phyloP scores from a whole-genome alignment of 2,329 filamentous ascomycete genomes.

The Drechslerella dactyloides region DNA sequence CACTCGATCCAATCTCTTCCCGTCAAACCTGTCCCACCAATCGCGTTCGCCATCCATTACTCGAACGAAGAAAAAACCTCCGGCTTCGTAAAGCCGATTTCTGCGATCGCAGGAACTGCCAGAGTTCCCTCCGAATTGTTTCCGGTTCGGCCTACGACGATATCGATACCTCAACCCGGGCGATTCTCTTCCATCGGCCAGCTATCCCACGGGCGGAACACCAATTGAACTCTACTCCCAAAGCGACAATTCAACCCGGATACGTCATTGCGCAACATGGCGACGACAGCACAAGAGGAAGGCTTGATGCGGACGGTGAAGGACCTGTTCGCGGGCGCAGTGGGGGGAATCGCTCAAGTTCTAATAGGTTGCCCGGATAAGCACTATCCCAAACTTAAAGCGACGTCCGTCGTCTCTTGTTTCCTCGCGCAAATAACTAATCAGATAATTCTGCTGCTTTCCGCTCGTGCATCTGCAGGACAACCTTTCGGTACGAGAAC shows the following conservation, averaged over 20 bases:
- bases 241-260: background rate
- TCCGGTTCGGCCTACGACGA: background rate
- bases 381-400: conserved; percentile 18
- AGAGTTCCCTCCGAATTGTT: background rate
- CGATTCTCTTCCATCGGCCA: background rate
- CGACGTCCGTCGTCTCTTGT: conserved; percentile 15
- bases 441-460: conserved; percentile 17
- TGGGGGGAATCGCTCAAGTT: conserved; percentile 91
- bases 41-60: no score
- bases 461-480: conserved; percentile 59
- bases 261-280: conserved; percentile 8
- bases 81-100: no score
- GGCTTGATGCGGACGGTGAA: conserved; percentile 72
- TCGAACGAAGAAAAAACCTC: no score
- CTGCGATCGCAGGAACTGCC: background rate
- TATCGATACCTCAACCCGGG: no score
- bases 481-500: conserved; percentile 64
- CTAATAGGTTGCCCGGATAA: conserved; percentile 71
- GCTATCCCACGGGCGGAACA: background rate
- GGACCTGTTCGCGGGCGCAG: conserved; percentile 88
- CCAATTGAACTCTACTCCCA: background rate
- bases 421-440: conserved; percentile 45
- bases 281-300: conserved; percentile 55
- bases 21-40: no score
- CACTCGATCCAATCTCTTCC: no score